Base-by-base conservation (phyloP, 176 grass and related monocot species). In the Cocos nucifera region DNA sequence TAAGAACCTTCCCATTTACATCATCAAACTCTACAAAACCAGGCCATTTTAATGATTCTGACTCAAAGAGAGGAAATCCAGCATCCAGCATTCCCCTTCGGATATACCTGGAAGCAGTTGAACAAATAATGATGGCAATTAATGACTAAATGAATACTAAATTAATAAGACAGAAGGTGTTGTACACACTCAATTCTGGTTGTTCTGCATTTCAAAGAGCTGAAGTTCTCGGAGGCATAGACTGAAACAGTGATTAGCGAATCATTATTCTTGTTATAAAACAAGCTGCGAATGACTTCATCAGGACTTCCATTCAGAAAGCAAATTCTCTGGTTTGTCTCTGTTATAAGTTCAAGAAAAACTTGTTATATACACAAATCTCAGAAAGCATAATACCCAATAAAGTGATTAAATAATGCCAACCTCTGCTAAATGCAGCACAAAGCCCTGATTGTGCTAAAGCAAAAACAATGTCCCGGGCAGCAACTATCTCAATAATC, bases 11-110 rank as follows among this genome's bases (percentile, higher is more conserved):
- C 49, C 93, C 93, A 81, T 98, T 98, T 48, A 92, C 93, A 88
- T 98, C 93, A 74, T 98, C 93, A 68, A 98, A 98, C 61, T 92
- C 93, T 10, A 98, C 93, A 26, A 98, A 98, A 63, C 88, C 93
- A 72, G 93, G 93, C 93, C 93, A 98, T 58, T 98, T 98, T 64
- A 98, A 77, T 50, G 93, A 92, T 20, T 98, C 93, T 2, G 81
- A 75, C 73, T 92, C 88, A 22, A 98, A 98, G 68, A 98, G 88
- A 61, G 93, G 84, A 70, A 83, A 98, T 22, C 93, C 93, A 60
- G 93, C 76, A 81, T 98, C 84, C 4, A 84, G 84, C 12, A 85
- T 83, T 71, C 76, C 88, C 64, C 87, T 83, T 1, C 79, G 64
- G 49, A 98, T 92, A 71, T 98, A 98, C 78, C 93, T 97, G 77